Evolutionary conservation across 139 green algal species (phyloP), one percentile per base, ranked within the genome.

Genomic region (Volvox africanus): DNA sequence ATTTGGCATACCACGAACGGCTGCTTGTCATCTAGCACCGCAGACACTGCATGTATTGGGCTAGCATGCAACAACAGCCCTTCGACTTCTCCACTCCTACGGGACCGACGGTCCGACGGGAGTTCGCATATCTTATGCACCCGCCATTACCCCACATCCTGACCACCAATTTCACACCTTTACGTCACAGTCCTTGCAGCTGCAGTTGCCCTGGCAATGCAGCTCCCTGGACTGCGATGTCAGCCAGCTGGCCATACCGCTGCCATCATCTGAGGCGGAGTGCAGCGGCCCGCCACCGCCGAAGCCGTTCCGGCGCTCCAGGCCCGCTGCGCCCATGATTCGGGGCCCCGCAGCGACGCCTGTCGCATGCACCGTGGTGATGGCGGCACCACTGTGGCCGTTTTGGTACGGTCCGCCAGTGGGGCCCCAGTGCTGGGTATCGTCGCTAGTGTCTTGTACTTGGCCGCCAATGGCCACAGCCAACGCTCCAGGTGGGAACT

Each of bases 131-230:
- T 75, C 11, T 55, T 55, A 5, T 55, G 44, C 44, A 55, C 9
- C 5, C 65, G 16, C 16, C 21, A 73, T 73, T 28, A 73, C 21
- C 65, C 65, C 65, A 73, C 65, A 2, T 28, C 21, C 65, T 9
- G 21, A 73, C 11, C 65, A 73, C 26, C n/a, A n/a, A n/a, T n/a
- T n/a, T 30, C 71, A 6, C 67, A 83, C 86, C 44, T 82, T 84
- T 75, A 28, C 86, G 50, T 82, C 88, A 61, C 76, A 80, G 0
- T 91, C 88, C 78, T 91, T 79, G 82, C 82, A 88, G 65, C 33
- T 67, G 82, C 82, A 88, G 21, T 88, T 88, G 33, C 65, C 82
- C 33, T 79, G 33, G 82, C 82, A 88, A 62, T 88, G 82, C 82
- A 88, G 18, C 67, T 20, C 24, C 83, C 67, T 26, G 11, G 44